Evolutionary conservation across 2,329 filamentous ascomycete genomes (phyloP).

Genomic region (Arachnopeziza araneosa): DNA sequence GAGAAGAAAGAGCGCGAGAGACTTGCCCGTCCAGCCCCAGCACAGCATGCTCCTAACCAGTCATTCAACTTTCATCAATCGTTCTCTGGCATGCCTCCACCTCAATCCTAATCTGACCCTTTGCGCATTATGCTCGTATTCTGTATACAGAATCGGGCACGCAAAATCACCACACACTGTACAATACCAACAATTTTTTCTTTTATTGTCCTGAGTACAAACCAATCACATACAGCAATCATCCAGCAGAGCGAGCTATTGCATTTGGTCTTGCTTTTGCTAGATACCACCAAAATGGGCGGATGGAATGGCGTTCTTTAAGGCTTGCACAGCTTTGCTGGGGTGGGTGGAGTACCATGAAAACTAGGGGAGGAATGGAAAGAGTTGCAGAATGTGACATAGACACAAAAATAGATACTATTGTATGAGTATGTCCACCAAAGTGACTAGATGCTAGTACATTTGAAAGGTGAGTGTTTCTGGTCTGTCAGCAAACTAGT

Average conservation of each 20-base stretch:
- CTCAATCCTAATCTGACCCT: background rate
- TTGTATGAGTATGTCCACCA: background rate
- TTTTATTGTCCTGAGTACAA: background rate
- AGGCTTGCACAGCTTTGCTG: background rate
- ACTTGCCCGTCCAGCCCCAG: background rate
- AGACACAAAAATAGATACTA: background rate
- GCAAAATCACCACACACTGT: background rate
- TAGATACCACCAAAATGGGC: background rate
- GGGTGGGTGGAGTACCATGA: background rate
- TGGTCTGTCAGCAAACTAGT: too few species aligned
- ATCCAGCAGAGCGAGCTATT: background rate
- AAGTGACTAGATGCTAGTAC: background rate
- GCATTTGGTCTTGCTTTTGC: background rate
- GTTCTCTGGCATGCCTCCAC: background rate
- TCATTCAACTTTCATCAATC: background rate
- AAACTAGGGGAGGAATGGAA: background rate
- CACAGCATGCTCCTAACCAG: background rate
- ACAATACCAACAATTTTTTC: background rate
- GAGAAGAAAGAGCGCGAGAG: conserved; percentile 6
- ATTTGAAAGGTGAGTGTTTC: too few species aligned
- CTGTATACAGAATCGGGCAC: background rate
- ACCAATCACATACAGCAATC: background rate
- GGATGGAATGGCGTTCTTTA: background rate
- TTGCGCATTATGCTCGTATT: background rate
- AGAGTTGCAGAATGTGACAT: background rate